Percentiles rank a stretch among this genome's conserved stretches.
Evolutionary conservation across 352 stramenopile species (phyloP).

Genomic region (Globisporangium radiosum): DNA sequence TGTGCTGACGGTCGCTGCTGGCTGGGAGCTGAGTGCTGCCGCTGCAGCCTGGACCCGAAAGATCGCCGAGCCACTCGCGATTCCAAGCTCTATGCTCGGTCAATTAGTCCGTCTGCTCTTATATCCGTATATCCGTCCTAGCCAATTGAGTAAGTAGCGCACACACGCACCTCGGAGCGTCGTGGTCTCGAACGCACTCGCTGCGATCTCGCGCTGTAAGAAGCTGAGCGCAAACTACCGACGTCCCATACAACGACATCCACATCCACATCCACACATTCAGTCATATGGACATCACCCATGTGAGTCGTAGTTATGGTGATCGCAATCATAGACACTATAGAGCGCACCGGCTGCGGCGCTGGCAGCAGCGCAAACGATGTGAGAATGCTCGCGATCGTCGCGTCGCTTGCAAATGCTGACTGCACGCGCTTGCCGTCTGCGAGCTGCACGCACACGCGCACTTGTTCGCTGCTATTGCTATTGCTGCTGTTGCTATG

Average conservation of each 20-base stretch:
- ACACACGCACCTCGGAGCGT: slow-evolving; percentile 50
- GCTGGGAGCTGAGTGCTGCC: slow-evolving; percentile 1
- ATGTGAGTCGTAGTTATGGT: no score
- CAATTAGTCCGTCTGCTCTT: background rate
- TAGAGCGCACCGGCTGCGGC: slow-evolving; percentile 24
- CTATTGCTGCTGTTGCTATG: slow-evolving; percentile 5
- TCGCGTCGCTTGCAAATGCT: slow-evolving; percentile 44
- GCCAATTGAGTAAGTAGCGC: no score
- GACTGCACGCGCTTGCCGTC: slow-evolving; percentile 76
- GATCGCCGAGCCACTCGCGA: slow-evolving; percentile 78
- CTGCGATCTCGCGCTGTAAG: slow-evolving; percentile 62
- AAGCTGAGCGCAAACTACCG: slow-evolving; percentile 71
- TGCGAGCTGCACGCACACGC: slow-evolving; percentile 70
- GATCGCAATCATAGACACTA: background rate
- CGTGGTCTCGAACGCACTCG: slow-evolving; percentile 39
- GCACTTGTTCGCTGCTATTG: slow-evolving; percentile 30
- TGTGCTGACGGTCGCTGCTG: background rate
- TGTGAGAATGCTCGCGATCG: slow-evolving; percentile 50
- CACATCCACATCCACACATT: background rate
- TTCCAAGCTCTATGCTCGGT: slow-evolving; percentile 48
- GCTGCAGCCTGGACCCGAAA: slow-evolving; percentile 53
- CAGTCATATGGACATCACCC: background rate
- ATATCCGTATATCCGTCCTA: no score
- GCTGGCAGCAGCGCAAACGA: slow-evolving; percentile 47
- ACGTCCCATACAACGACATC: background rate